Percentiles rank a stretch among this genome's conserved stretches.
Evolutionary conservation across 441 rosid genomes (phyloP).

Genomic region (Pelargonium fulgidum): DNA sequence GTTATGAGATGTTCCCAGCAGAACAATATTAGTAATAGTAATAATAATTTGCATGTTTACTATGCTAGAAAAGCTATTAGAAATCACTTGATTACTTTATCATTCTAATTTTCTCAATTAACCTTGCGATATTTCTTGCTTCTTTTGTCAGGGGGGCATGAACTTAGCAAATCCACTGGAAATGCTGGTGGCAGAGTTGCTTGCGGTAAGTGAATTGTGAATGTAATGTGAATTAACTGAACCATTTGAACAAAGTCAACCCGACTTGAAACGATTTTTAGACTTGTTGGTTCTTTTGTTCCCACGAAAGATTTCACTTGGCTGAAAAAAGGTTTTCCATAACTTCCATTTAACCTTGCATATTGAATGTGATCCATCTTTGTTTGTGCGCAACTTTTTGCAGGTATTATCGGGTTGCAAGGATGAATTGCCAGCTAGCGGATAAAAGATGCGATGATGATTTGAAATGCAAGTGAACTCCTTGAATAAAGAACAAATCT

Average conservation of each 20-base stretch:
- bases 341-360: too few species aligned
- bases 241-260: background rate
- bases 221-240: slow-evolving; percentile 22
- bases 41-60: too few species aligned
- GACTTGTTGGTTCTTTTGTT: too few species aligned
- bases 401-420: slow-evolving; percentile 67
- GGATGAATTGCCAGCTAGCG: slow-evolving; percentile 28
- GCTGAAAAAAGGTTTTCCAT: too few species aligned
- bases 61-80: background rate
- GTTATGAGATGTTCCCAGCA: too few species aligned
- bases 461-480: too few species aligned
- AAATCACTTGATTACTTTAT: background rate
- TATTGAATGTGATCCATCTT: background rate
- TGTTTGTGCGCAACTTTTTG: slow-evolving; percentile 12
- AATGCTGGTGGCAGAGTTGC: slow-evolving; percentile 86
- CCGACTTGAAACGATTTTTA: background rate
- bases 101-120: background rate
- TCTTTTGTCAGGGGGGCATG: slow-evolving; percentile 63
- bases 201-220: slow-evolving; percentile 61
- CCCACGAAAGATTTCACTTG: too few species aligned
- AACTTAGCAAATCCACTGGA: slow-evolving; percentile 75
- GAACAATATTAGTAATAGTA: too few species aligned
- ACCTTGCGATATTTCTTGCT: background rate
- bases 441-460: too few species aligned
- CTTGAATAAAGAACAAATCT: too few species aligned